These are phyloP conservation scores for Neurospora sp. DNA, from an alignment of 2,329 filamentous ascomycete species.

Conservation along the genomic window DNA sequence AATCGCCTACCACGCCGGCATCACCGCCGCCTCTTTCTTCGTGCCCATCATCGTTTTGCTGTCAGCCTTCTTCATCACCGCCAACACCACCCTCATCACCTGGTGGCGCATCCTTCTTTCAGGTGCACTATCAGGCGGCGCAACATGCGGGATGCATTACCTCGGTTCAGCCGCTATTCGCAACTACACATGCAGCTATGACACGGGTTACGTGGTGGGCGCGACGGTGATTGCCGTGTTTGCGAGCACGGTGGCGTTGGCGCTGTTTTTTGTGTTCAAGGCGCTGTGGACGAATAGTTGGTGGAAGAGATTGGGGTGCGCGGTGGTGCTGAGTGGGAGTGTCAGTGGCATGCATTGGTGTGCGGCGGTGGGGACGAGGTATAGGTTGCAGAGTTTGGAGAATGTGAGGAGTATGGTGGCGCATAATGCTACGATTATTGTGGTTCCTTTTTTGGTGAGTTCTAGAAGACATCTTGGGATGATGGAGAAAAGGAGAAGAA, in stretches of 20 bases:
- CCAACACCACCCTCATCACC: conserved; percentile 45
- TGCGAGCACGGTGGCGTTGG: conserved; percentile 60
- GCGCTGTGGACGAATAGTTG: conserved; percentile 68
- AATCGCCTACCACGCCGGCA: conserved; percentile 62
- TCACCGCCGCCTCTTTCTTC: conserved; percentile 70
- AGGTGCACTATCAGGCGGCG: conserved; percentile 60
- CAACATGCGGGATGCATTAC: conserved; percentile 82
- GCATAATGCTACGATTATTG: conserved; percentile 58
- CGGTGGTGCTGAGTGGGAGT: conserved; percentile 58
- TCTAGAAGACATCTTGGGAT: neutral
- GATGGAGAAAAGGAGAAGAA: conserved; percentile 3
- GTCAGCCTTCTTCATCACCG: conserved; percentile 61
- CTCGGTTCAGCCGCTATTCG: conserved; percentile 73
- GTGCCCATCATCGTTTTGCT: conserved; percentile 68
- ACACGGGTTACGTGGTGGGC: conserved; percentile 50
- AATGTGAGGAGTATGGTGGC: conserved; percentile 34
- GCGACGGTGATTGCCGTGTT: conserved; percentile 63
- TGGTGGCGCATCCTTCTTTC: conserved; percentile 51
- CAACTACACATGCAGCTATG: conserved; percentile 63
- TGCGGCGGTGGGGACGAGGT: conserved; percentile 60
- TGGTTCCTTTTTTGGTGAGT: conserved; percentile 61
- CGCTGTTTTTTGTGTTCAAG: conserved; percentile 69
- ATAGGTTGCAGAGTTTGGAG: conserved; percentile 44
- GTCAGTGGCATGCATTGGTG: conserved; percentile 88
- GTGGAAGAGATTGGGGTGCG: conserved; percentile 63